A percentile compares a stretch with the other conserved stretches of the same genome.
These are phyloP conservation scores for Populus nigra DNA, from an alignment of 345 rosid genomes.

Conservation along the genomic window DNA sequence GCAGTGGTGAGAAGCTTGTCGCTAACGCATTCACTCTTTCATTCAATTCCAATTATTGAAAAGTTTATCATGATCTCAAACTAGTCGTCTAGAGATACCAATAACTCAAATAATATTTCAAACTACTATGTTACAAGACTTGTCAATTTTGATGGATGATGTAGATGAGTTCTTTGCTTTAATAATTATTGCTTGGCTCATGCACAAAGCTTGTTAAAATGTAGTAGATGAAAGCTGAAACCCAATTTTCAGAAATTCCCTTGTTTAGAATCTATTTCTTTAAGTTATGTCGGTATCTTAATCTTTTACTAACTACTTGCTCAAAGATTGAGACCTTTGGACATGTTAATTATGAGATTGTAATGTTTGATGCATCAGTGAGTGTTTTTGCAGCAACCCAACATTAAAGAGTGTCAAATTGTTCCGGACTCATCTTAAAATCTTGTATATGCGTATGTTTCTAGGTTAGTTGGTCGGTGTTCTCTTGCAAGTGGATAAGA, in stretches of 20 bases:
- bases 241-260: conserved; percentile 70
- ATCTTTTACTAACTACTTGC: conserved; percentile 66
- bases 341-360: conserved; percentile 64
- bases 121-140: conserved; percentile 62
- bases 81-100: conserved; percentile 54
- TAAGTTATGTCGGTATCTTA: conserved; percentile 60
- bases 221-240: conserved; percentile 47
- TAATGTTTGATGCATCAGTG: conserved; percentile 66
- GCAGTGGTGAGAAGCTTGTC: conserved; percentile 80
- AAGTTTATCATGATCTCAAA: conserved; percentile 49
- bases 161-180: conserved; percentile 62
- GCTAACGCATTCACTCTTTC: conserved; percentile 60
- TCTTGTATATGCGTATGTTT: too few species aligned
- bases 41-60: conserved; percentile 67
- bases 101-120: conserved; percentile 80
- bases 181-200: conserved; percentile 75
- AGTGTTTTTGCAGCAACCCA: conserved; percentile 53
- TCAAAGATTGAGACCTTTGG: conserved; percentile 60
- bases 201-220: conserved; percentile 45
- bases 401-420: conserved; percentile 47
- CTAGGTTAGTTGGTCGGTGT: too few species aligned
- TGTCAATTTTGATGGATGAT: conserved; percentile 64
- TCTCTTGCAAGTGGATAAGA: too few species aligned
- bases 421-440: too few species aligned
- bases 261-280: conserved; percentile 70